Conservation (phyloP, 345 rosid species). For the Brassica juncea region DNA sequence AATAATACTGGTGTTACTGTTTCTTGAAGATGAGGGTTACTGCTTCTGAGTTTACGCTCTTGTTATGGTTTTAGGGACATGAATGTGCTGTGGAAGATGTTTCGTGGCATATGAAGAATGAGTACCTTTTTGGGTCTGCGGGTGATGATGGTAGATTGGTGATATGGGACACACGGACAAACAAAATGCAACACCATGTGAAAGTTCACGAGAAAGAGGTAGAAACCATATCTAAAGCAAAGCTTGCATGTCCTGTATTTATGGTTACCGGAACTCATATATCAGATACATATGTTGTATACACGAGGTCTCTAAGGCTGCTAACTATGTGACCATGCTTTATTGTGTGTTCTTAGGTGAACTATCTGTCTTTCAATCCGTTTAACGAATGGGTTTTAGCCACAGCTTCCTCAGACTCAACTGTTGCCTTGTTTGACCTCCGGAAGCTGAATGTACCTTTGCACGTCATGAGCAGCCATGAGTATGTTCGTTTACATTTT, state of each 20-base stretch:
- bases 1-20: neutral
- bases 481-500: constrained; percentile 45
- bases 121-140: constrained; percentile 77
- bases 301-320: neutral
- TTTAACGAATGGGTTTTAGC: constrained; percentile 87
- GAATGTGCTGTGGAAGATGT: constrained; percentile 77
- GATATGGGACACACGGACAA: constrained; percentile 87
- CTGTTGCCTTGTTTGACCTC: constrained; percentile 77
- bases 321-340: neutral
- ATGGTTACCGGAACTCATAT: neutral
- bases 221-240: neutral
- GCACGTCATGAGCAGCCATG: constrained; percentile 74
- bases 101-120: constrained; percentile 88
- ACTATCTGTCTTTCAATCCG: constrained; percentile 85
- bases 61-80: constrained; percentile 58
- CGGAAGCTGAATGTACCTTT: constrained; percentile 69
- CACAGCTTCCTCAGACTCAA: constrained; percentile 88
- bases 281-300: neutral
- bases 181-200: constrained; percentile 58
- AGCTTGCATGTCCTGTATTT: neutral
- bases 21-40: neutral
- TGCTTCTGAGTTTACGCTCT: constrained; percentile 13
- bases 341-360: constrained; percentile 50
- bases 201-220: constrained; percentile 94
- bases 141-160: constrained; percentile 84